phyloP scores from a whole-genome alignment of 1,139 yeast genomes.

The Geotrichum macrosporum region DNA sequence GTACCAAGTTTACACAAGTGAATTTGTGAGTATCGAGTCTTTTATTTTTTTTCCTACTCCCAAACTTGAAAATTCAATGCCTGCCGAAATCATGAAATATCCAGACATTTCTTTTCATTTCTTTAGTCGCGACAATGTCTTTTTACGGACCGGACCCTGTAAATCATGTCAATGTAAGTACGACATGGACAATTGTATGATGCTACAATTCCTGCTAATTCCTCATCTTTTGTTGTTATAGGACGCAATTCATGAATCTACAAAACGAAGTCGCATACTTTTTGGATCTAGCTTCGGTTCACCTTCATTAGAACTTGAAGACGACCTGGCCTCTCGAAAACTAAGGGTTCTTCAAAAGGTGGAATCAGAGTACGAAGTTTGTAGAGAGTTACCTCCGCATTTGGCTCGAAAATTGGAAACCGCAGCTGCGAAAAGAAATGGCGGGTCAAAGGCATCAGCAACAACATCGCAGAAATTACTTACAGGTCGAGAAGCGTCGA shows the following conservation, averaged over 20 bases:
- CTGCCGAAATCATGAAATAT: too few relatives aligned
- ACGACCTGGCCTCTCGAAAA: constrained; percentile 10
- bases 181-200: neutral
- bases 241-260: constrained; percentile 16
- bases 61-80: too few relatives aligned
- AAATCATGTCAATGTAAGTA: constrained; percentile 11
- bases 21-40: too few relatives aligned
- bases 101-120: too few relatives aligned
- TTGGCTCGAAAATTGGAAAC: constrained; percentile 24
- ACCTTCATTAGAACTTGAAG: neutral
- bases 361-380: constrained; percentile 24
- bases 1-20: too few relatives aligned
- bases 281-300: constrained; percentile 14
- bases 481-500: constrained; percentile 14
- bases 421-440: constrained; percentile 20
- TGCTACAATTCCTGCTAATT: neutral
- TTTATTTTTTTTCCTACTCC: too few relatives aligned
- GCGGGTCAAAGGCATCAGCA: constrained; percentile 10
- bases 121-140: too few relatives aligned
- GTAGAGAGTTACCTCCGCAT: constrained; percentile 27
- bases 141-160: constrained; percentile 12
- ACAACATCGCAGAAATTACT: constrained; percentile 14
- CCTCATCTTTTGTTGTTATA: neutral
- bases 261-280: constrained; percentile 12
- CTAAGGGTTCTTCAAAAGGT: constrained; percentile 23